A percentile compares a stretch with the other conserved stretches of the same genome.
Conservation (phyloP, 805 yeast species). For the Yarrowia deformans region DNA sequence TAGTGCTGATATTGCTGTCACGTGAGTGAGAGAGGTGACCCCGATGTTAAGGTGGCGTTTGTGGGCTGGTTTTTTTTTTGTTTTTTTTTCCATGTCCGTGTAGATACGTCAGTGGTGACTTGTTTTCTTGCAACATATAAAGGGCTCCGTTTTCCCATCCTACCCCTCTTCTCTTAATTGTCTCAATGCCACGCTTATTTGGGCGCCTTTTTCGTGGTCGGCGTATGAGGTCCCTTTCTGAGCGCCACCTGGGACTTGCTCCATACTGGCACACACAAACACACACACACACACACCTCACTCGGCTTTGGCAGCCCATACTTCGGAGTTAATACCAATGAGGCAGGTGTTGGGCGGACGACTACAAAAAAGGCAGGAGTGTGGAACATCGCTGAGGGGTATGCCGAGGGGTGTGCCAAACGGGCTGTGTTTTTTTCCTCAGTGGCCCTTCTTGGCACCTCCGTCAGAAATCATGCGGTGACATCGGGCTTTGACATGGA, state of each 20-base stretch:
- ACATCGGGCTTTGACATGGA: too few species aligned
- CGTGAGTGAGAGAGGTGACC: not conserved
- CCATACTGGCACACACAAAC: not conserved
- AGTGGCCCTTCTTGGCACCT: too few species aligned
- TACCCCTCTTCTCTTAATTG: not conserved
- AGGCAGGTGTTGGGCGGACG: conserved; percentile 9
- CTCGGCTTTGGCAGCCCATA: not conserved
- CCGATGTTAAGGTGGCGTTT: too few species aligned
- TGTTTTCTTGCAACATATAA: not conserved
- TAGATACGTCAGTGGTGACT: not conserved
- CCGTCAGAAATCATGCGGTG: too few species aligned
- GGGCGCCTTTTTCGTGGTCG: conserved; percentile 13
- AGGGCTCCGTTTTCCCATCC: not conserved
- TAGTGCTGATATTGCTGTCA: conserved; percentile 17
- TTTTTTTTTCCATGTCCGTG: not conserved
- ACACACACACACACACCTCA: too few species aligned
- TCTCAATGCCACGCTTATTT: not conserved
- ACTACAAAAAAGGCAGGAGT: not conserved
- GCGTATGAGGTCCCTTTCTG: not conserved
- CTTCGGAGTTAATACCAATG: conserved; percentile 21
- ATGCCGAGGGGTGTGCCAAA: not conserved
- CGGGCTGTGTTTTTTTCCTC: too few species aligned
- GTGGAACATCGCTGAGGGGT: not conserved
- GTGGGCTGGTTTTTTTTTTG: not conserved
- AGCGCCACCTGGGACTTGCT: conserved; percentile 5